Evolutionary conservation across 495 filamentous ascomycete genomes (phyloP).

Genomic region (Glarea lozoyensis): DNA sequence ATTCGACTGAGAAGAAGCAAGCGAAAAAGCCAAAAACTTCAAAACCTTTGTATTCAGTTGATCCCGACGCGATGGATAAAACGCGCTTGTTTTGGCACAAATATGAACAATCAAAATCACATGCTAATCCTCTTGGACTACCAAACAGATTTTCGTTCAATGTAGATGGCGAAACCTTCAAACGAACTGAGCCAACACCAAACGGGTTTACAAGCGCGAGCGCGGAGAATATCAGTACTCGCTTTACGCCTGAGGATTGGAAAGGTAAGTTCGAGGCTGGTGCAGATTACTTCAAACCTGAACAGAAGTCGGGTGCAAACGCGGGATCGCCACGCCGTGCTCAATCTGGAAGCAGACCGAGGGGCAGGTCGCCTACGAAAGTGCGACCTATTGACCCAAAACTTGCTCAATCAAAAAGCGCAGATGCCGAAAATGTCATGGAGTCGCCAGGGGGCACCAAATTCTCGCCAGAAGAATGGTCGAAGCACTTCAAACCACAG

Average conservation of each 20-base stretch:
- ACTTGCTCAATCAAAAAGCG: slow-evolving; percentile 1
- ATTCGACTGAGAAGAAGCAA: slow-evolving; percentile 7
- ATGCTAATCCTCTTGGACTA: slow-evolving; percentile 8
- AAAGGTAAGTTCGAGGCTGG: slow-evolving; percentile 40
- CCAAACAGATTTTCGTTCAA: slow-evolving; percentile 41
- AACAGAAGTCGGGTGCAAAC: slow-evolving; percentile 21
- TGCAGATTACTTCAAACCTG: slow-evolving; percentile 41
- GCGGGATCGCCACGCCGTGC: slow-evolving; percentile 21
- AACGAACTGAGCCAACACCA: slow-evolving; percentile 15
- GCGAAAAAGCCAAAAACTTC: slow-evolving; percentile 10
- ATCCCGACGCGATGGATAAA: neutral
- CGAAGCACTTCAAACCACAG: slow-evolving; percentile 50
- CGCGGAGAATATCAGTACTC: slow-evolving; percentile 69
- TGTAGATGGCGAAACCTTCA: slow-evolving; percentile 28
- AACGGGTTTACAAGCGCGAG: slow-evolving; percentile 40
- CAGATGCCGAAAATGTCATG: slow-evolving; percentile 3
- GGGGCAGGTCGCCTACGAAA: slow-evolving; percentile 26
- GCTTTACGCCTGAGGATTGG: slow-evolving; percentile 55
- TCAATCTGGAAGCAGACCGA: slow-evolving; percentile 24
- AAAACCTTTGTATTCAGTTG: neutral
- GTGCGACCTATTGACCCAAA: slow-evolving; percentile 8
- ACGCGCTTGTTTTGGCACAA: neutral
- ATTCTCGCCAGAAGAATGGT: slow-evolving; percentile 62
- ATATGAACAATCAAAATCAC: slow-evolving; percentile 7
- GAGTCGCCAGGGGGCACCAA: slow-evolving; percentile 25